A percentile compares a stretch with the other conserved stretches of the same genome.
Conservation (phyloP, 2,329 filamentous ascomycete species). For the Diaporthe destruens region DNA sequence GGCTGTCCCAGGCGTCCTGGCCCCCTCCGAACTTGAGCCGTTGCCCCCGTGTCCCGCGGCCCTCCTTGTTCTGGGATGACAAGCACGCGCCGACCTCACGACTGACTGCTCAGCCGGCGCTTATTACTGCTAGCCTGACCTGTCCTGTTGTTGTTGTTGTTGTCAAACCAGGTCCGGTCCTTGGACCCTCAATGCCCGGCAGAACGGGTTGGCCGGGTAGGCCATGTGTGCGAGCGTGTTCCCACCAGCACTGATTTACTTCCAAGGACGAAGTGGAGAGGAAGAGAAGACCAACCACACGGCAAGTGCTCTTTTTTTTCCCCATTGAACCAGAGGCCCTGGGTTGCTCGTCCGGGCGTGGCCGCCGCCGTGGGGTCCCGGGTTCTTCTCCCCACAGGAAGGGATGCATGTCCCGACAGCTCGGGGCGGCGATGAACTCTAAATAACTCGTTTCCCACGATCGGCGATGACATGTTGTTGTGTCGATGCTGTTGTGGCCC, state of each 20-base stretch:
- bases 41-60: slow-evolving; percentile 3
- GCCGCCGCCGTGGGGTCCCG: slow-evolving; percentile 7
- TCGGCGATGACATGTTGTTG: slow-evolving; percentile 18
- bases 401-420: slow-evolving; percentile 3
- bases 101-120: neutral
- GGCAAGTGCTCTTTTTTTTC: neutral
- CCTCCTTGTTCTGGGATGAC: neutral
- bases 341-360: slow-evolving; percentile 25
- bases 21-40: slow-evolving; percentile 7
- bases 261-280: slow-evolving; percentile 20
- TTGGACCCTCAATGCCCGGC: neutral
- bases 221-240: neutral
- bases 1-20: slow-evolving; percentile 11
- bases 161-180: slow-evolving; percentile 17
- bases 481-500: neutral
- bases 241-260: neutral
- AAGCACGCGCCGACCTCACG: neutral
- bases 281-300: neutral
- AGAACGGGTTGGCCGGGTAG: slow-evolving; percentile 15
- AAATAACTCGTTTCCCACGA: neutral
- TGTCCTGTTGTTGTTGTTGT: no score
- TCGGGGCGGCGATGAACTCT: slow-evolving; percentile 20
- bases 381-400: neutral
- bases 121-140: neutral
- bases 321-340: neutral